These are phyloP conservation scores for Begonia loranthoides DNA, from an alignment of 306 rosid species.

Conservation along the genomic window DNA sequence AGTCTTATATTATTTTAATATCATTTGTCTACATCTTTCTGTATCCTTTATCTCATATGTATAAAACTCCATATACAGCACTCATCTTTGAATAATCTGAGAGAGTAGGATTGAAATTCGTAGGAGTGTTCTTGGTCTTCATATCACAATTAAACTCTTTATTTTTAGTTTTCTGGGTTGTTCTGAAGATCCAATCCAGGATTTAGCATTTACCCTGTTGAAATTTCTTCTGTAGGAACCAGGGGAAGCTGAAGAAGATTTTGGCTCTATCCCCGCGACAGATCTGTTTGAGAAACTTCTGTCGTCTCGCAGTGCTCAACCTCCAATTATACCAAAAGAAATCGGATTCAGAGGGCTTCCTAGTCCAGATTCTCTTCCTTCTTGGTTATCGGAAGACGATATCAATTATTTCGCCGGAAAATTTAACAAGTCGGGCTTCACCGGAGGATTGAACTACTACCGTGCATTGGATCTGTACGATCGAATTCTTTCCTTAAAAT, in stretches of 20 bases:
- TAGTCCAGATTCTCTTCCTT: conserved; percentile 10
- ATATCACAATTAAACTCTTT: background rate
- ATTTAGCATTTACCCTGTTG: too few relatives aligned
- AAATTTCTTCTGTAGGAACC: conserved; percentile 7
- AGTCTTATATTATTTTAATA: too few relatives aligned
- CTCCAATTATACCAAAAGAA: conserved; percentile 13
- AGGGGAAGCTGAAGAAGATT: conserved; percentile 11
- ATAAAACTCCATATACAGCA: too few relatives aligned
- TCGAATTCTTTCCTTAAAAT: background rate
- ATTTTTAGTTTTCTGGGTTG: background rate
- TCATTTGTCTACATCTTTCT: too few relatives aligned
- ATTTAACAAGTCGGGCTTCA: conserved; percentile 14
- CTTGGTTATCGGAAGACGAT: conserved; percentile 16
- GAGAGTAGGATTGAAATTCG: too few relatives aligned
- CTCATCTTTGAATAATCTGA: too few relatives aligned
- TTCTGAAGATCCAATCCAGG: background rate
- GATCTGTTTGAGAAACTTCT: conserved; percentile 9
- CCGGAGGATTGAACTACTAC: conserved; percentile 16
- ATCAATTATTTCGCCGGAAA: conserved; percentile 10
- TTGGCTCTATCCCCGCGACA: conserved; percentile 4
- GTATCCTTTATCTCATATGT: too few relatives aligned
- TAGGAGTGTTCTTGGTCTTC: background rate
- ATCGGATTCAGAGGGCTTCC: conserved; percentile 6
- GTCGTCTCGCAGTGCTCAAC: conserved; percentile 5
- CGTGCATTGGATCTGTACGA: conserved; percentile 9